These are phyloP conservation scores for Boehmeria nivea DNA, from an alignment of 306 rosid genomes.

Conservation along the genomic window DNA sequence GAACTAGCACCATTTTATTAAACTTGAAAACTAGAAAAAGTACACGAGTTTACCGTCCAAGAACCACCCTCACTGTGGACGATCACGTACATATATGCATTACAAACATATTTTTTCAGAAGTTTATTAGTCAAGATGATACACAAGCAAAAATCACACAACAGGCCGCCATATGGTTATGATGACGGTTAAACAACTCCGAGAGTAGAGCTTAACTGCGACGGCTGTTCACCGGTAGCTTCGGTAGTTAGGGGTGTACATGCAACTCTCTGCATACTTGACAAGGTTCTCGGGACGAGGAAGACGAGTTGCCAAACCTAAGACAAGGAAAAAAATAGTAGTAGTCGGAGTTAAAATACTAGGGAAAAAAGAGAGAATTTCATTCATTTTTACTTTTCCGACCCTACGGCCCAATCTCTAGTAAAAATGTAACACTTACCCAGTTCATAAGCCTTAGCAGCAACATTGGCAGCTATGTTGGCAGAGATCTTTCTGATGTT, in stretches of 20 bases:
- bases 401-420: no score
- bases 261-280: conserved; percentile 83
- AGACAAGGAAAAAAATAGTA: neutral
- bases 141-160: neutral
- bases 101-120: neutral
- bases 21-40: neutral
- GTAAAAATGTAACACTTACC: conserved; percentile 34
- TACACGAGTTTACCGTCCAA: neutral
- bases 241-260: conserved; percentile 74
- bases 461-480: conserved; percentile 72
- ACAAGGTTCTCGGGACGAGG: conserved; percentile 81
- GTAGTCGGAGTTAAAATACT: no score
- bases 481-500: conserved; percentile 84
- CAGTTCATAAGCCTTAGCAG: conserved; percentile 85
- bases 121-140: neutral
- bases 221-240: conserved; percentile 43
- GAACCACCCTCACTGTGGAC: no score
- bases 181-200: neutral
- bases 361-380: no score
- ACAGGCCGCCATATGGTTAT: neutral
- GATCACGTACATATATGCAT: no score
- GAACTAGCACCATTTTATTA: neutral
- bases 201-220: no score
- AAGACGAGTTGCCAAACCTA: conserved; percentile 84
- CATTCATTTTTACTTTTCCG: no score